Evolutionary conservation across 257 asterid genomes (phyloP), one percentile per base, ranked within the genome.

Genomic region (Penstemon eatonii): DNA sequence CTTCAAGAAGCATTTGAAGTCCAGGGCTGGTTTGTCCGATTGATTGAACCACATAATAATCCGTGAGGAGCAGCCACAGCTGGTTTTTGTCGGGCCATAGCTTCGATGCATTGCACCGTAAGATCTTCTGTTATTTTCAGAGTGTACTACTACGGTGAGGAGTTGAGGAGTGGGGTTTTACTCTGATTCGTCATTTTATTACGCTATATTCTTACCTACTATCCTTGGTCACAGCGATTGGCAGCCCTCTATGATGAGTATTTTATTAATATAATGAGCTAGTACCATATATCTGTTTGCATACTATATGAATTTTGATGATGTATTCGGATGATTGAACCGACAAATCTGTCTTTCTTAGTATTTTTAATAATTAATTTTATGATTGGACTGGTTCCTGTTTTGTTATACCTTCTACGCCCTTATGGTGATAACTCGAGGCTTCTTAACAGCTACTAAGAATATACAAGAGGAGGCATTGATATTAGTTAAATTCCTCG

Each of bases 1-100:
- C 76, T 94, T 94, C 72, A 94, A 94, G 91, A 72, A 75, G 76
- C 96, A 94, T 66, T 72, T 94, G 85, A 89, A 77, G 87, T 68
- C 74, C 0, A 90, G 81, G 72, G 82, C 98, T 6, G 97, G 97
- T 12, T 59, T 92, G 72, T 76, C 72, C 4, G 79, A 81, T 55
- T 85, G 69, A 78, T 55, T 85, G 69, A 78, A 55, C 49, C 12
- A 2, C 64, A 19, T 38, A 44, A 25, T 10, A 7, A 37, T 12
- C 53, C 25, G 4, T 46, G 40, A 5, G 68, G 15, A 18, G 47
- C 13, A 37, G 68, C 56, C 45, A 11, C 58, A 42, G 60, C 52
- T 46, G 54, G 72, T 66, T 52, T 57, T 62, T 47, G 53, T 52
- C 33, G 12, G 69, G 75, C 63, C 25, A 4, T 56, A 37, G 75